These are phyloP conservation scores for Arthrocladium fulminans DNA, from an alignment of 2,329 filamentous ascomycete species.

Conservation along the genomic window DNA sequence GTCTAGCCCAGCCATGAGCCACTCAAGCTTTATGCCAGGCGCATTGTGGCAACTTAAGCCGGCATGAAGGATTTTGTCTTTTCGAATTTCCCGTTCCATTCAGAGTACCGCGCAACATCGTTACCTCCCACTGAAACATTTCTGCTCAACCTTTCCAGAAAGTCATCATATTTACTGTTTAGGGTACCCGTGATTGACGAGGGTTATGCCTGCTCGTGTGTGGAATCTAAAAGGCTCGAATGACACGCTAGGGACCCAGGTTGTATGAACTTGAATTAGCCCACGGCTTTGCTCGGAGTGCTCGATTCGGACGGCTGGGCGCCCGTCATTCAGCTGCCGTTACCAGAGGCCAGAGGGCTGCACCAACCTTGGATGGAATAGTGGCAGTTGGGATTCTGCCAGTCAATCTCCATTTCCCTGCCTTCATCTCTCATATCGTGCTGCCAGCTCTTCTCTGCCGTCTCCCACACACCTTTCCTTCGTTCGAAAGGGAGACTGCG, in stretches of 20 bases:
- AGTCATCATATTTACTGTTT: too few relatives aligned
- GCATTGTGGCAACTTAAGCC: not conserved
- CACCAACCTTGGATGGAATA: not conserved
- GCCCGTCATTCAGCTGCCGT: not conserved
- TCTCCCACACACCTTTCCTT: not conserved
- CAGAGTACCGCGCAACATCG: too few relatives aligned
- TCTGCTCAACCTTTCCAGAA: too few relatives aligned
- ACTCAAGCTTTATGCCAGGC: not conserved
- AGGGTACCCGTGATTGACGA: too few relatives aligned
- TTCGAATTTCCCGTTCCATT: too few relatives aligned
- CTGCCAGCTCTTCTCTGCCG: not conserved
- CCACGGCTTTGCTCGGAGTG: not conserved
- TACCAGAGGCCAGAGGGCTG: not conserved
- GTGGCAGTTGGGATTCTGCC: not conserved
- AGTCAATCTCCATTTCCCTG: not conserved
- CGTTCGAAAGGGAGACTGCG: not conserved
- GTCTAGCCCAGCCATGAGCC: not conserved
- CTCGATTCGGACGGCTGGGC: not conserved
- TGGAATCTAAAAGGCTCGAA: too few relatives aligned
- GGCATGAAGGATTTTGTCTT: not conserved
- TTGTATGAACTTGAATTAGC: too few relatives aligned
- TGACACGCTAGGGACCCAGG: too few relatives aligned
- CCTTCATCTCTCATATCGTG: not conserved
- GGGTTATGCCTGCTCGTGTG: too few relatives aligned
- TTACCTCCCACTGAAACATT: too few relatives aligned